Percentiles rank a stretch among this genome's conserved stretches.
These are phyloP conservation scores for Myrmaecium sp. DNA, from an alignment of 2,329 filamentous ascomycete genomes.

Conservation along the genomic window DNA sequence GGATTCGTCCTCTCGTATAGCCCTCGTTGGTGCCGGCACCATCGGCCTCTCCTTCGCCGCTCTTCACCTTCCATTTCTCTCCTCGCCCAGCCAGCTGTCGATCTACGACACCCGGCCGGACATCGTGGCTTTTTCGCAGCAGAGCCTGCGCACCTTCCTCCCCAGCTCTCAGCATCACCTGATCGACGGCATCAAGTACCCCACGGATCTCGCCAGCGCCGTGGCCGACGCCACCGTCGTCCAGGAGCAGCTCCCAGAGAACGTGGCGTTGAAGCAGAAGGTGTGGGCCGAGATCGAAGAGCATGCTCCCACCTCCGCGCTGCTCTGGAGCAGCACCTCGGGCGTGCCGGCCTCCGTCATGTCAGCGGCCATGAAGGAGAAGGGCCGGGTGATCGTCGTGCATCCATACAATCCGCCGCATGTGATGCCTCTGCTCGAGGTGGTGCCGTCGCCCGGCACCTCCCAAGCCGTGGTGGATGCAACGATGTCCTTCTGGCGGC, in stretches of 20 bases:
- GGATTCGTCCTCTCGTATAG: constrained; percentile 12
- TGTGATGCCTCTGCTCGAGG: constrained; percentile 42
- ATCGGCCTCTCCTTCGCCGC: constrained; percentile 41
- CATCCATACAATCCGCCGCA: constrained; percentile 47
- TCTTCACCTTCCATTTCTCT: constrained; percentile 31
- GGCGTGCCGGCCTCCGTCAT: constrained; percentile 40
- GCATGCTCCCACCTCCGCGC: constrained; percentile 24
- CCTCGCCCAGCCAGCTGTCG: constrained; percentile 22
- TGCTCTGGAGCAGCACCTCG: constrained; percentile 41
- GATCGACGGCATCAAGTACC: constrained; percentile 19
- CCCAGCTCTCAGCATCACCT: constrained; percentile 4
- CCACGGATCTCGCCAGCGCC: constrained; percentile 22
- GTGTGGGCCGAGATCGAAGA: constrained; percentile 36
- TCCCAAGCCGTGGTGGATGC: constrained; percentile 18
- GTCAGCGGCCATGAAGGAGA: constrained; percentile 21
- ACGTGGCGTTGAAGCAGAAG: constrained; percentile 30
- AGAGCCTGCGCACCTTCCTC: constrained; percentile 28
- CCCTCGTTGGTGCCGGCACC: constrained; percentile 28
- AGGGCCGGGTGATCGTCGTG: constrained; percentile 34
- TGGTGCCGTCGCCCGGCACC: constrained; percentile 34
- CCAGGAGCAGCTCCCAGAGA: constrained; percentile 44
- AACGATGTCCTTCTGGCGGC: constrained; percentile 30
- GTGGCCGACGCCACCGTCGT: constrained; percentile 33
- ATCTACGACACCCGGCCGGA: constrained; percentile 36
- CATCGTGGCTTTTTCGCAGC: constrained; percentile 25